These are phyloP conservation scores for Umbelopsis ramanniana DNA, from an alignment of 192 early-diverging fungal genomes.

Conservation along the genomic window DNA sequence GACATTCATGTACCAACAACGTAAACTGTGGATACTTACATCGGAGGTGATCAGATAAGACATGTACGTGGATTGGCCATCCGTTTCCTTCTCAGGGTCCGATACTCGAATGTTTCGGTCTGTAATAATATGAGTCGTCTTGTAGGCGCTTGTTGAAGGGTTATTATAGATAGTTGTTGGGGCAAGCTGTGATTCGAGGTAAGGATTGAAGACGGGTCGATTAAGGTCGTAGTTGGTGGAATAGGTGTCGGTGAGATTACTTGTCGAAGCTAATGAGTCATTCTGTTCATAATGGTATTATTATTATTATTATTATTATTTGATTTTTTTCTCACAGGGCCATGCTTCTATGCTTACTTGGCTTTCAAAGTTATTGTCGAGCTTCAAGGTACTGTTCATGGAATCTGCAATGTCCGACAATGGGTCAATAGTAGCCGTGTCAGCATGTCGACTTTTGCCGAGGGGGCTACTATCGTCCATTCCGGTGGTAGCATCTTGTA, in stretches of 20 bases:
- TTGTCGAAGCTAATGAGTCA: background rate
- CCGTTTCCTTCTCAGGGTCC: conserved; percentile 89
- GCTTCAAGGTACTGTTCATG: conserved; percentile 21
- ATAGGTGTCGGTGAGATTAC: conserved; percentile 1
- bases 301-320: too few species aligned
- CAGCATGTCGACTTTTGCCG: background rate
- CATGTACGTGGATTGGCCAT: conserved; percentile 82
- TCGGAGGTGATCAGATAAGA: conserved; percentile 84
- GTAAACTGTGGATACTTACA: conserved; percentile 41
- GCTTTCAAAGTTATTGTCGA: background rate
- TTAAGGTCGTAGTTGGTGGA: conserved; percentile 9
- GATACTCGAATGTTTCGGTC: conserved; percentile 60
- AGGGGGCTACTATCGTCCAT: background rate
- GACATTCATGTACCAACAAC: background rate
- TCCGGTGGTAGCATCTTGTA: conserved; percentile 16
- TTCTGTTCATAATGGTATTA: background rate
- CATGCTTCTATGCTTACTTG: background rate
- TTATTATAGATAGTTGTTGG: background rate
- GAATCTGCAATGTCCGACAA: conserved; percentile 32
- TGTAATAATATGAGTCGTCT: background rate
- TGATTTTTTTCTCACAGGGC: background rate
- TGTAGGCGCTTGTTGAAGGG: background rate
- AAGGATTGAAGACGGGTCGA: conserved; percentile 7
- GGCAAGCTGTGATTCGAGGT: background rate
- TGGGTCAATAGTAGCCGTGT: conserved; percentile 17